These are phyloP conservation scores for Tritrichomonas foetus DNA, from an alignment of 208 protist genomes.

Conservation along the genomic window DNA sequence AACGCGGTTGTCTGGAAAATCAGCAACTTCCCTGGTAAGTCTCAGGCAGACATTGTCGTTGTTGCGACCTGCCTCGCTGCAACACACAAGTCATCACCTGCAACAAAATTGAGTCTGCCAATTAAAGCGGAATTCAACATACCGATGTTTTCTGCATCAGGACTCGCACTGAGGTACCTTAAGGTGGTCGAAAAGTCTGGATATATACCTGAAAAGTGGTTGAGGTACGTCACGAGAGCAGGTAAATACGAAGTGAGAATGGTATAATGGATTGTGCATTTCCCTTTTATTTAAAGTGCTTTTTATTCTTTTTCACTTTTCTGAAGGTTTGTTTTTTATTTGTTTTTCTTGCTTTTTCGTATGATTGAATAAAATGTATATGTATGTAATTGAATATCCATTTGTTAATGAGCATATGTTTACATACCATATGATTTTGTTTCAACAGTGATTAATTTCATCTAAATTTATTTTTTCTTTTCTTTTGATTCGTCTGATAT, in stretches of 20 bases:
- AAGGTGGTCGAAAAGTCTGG: slow-evolving; percentile 69
- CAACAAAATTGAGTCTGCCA: neutral
- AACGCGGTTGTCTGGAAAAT: slow-evolving; percentile 50
- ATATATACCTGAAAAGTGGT: slow-evolving; percentile 90
- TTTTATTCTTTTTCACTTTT: too few species aligned
- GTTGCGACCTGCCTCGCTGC: neutral
- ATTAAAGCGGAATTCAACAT: slow-evolving; percentile 50
- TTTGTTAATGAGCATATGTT: too few species aligned
- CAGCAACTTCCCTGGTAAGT: slow-evolving; percentile 66
- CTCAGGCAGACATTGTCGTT: slow-evolving; percentile 53
- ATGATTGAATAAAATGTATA: too few species aligned
- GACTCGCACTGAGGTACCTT: slow-evolving; percentile 83
- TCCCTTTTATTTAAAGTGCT: too few species aligned
- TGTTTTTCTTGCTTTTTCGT: too few species aligned
- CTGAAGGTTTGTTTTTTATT: too few species aligned
- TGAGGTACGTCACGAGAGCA: slow-evolving; percentile 89
- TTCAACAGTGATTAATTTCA: too few species aligned
- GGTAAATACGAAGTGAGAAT: slow-evolving; percentile 86
- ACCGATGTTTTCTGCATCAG: slow-evolving; percentile 86
- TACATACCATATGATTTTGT: too few species aligned
- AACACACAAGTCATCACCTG: neutral
- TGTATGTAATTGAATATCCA: too few species aligned
- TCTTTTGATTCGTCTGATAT: too few species aligned
- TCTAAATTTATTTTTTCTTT: too few species aligned
- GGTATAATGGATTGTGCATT: too few species aligned